phyloP scores from a whole-genome alignment of 2,329 filamentous ascomycete genomes.

The Botryotinia narcissicola region DNA sequence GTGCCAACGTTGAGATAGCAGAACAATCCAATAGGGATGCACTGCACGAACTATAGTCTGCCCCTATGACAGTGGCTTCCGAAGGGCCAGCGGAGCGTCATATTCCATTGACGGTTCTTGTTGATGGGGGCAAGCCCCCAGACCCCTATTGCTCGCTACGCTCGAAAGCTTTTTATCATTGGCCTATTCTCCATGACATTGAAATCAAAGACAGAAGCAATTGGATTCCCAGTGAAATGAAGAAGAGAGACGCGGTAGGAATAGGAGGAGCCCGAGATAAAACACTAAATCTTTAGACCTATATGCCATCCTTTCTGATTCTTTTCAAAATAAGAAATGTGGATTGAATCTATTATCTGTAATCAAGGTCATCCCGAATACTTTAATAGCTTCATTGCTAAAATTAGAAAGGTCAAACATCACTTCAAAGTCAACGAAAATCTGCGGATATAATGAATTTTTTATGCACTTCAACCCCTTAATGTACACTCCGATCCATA shows the following conservation, averaged over 20 bases:
- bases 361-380: not conserved
- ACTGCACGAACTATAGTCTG: not conserved
- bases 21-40: not conserved
- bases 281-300: not conserved
- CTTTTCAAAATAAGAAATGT: not conserved
- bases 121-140: not conserved
- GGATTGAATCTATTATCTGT: not conserved
- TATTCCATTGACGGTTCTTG: not conserved
- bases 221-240: not conserved
- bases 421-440: not conserved
- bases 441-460: conserved; percentile 21
- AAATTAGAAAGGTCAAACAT: not conserved
- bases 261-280: not conserved
- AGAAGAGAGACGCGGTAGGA: not conserved
- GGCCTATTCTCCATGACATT: not conserved
- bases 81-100: not conserved
- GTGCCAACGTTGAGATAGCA: not conserved
- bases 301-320: not conserved
- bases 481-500: conserved; percentile 32
- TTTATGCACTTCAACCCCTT: conserved; percentile 30
- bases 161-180: not conserved
- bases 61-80: not conserved
- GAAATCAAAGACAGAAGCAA: not conserved
- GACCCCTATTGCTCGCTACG: not conserved
- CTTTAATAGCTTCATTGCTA: not conserved